Evolutionary conservation across 768 basidiomycete species (phyloP), one percentile per base, ranked within the genome.

Genomic region (Leccinum broughii): DNA sequence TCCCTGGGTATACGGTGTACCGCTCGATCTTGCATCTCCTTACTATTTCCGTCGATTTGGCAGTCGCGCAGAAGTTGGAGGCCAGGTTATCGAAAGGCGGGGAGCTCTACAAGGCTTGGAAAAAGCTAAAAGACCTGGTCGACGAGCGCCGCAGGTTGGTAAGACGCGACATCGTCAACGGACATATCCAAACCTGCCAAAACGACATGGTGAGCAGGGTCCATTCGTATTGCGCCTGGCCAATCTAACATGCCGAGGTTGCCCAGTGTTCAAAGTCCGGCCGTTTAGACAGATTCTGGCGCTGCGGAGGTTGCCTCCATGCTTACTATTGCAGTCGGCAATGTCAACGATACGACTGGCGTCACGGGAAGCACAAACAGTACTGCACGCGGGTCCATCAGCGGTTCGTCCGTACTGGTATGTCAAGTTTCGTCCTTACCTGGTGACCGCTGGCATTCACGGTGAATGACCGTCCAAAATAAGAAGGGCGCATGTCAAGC

Each of bases 271-370:
- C 68, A 15, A 73, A 58, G 62, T 44, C 62, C 14, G 54, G 35
- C 7, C 28, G 39, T 9, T 46, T 69, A 15, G 53, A 62, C n/a
- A 61, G 51, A n/a, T 65, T 72, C 28, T 72, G 63, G 54, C 66
- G 70, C 0, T 72, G 72, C 28, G 64, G 39, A 17, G 70, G 72
- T 4, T 74, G 68, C 54, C 61, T 68, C 26, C 71, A 72, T n/a
- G 61, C 70, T 32, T 74, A 64, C 44, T 74, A 74, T 20, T 74
- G 72, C 34, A 64, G 63, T 54, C 64, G 51, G 26, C 54, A 57
- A 39, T 72, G 71, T 60, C 71, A 72, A 62, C 66, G 63, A 26
- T 58, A 65, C 35, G 71, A 72, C 13, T 74, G 71, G 71, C 32
- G 48, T 48, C 28, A 62, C 26, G 71, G 71, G n/a, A 68, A 57